Conservation (phyloP, 2,329 filamentous ascomycete genomes). For the Dactylellina cionopaga region DNA sequence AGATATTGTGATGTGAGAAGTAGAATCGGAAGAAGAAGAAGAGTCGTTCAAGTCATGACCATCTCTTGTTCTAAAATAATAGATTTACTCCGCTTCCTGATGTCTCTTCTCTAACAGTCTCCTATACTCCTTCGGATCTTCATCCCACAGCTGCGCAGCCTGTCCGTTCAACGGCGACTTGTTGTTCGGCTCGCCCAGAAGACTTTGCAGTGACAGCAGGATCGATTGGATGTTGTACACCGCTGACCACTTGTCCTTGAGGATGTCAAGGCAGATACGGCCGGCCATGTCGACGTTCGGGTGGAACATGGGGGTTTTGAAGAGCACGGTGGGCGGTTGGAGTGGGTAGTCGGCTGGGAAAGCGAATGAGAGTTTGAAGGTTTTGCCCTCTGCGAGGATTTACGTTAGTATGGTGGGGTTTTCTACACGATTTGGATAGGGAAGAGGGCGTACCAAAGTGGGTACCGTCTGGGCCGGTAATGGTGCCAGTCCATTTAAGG, state of each 20-base stretch:
- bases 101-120: constrained; percentile 73
- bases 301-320: constrained; percentile 99
- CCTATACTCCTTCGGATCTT: constrained; percentile 86
- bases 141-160: constrained; percentile 95
- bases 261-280: constrained; percentile 94
- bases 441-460: constrained; percentile 41
- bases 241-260: constrained; percentile 97
- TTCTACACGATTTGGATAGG: not conserved
- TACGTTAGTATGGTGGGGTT: not conserved
- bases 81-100: constrained; percentile 65
- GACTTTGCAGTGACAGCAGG: constrained; percentile 88
- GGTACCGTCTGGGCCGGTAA: constrained; percentile 81
- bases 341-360: constrained; percentile 96
- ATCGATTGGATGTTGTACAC: constrained; percentile 97
- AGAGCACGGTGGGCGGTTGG: constrained; percentile 86
- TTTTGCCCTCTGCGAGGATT: constrained; percentile 70
- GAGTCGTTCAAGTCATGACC: constrained; percentile 27
- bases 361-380: constrained; percentile 88
- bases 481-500: constrained; percentile 91
- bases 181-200: constrained; percentile 97
- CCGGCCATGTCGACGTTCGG: constrained; percentile 98
- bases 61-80: not conserved
- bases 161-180: constrained; percentile 94
- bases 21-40: constrained; percentile 3
- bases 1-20: not conserved